Percentiles rank a stretch among this genome's conserved stretches.
Evolutionary conservation across 345 rosid species (phyloP).

Genomic region (Mercurialis annua): DNA sequence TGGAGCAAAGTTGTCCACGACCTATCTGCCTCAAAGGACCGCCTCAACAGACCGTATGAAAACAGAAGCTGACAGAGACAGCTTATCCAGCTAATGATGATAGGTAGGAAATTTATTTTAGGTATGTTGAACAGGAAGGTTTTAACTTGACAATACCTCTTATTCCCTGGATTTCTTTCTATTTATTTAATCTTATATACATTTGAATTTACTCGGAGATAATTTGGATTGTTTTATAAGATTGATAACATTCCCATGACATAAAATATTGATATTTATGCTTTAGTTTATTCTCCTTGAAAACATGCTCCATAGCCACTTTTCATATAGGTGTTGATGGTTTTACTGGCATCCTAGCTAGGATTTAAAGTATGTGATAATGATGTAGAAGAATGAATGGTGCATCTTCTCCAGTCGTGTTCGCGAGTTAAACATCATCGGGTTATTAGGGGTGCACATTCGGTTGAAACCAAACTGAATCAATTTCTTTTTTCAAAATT

Average conservation of each 20-base stretch:
- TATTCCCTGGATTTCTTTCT: background rate
- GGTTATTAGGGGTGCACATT: too few species aligned
- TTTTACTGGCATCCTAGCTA: too few species aligned
- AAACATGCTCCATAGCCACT: background rate
- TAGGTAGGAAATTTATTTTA: constrained; percentile 9
- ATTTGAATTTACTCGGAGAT: constrained; percentile 18
- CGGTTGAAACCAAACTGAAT: too few species aligned
- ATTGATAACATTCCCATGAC: constrained; percentile 4
- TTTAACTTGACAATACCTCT: constrained; percentile 9
- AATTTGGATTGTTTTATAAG: constrained; percentile 9
- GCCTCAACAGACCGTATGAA: constrained; percentile 10
- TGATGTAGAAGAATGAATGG: too few species aligned
- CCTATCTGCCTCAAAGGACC: constrained; percentile 9
- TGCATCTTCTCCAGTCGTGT: too few species aligned
- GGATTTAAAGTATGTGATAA: too few species aligned
- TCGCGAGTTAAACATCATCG: too few species aligned
- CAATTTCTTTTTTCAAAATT: too few species aligned
- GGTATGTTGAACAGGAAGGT: constrained; percentile 3
- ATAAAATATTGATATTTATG: background rate
- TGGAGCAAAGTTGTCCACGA: constrained; percentile 1
- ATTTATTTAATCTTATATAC: background rate
- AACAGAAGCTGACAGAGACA: constrained; percentile 8
- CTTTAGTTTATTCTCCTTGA: background rate
- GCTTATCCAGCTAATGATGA: background rate
- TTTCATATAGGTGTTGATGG: background rate